A percentile compares a stretch with the other conserved stretches of the same genome.
phyloP scores from a whole-genome alignment of 2,329 filamentous ascomycete species.

The Trichoderma atroviride region DNA sequence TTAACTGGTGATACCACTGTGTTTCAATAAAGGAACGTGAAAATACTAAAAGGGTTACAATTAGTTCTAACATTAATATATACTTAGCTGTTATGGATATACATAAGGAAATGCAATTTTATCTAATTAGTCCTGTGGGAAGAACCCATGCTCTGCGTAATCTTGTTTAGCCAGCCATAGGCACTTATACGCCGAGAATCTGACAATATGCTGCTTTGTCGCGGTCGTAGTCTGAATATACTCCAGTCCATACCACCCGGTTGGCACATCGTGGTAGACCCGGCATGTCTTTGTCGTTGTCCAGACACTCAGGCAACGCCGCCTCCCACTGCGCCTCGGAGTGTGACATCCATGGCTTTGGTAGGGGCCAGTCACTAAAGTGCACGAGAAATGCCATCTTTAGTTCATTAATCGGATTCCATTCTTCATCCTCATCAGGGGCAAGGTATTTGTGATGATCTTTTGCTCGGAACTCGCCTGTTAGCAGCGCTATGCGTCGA shows the following conservation, averaged over 20 bases:
- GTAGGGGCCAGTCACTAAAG: conserved; percentile 72
- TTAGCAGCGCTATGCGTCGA: conserved; percentile 61
- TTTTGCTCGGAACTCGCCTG: conserved; percentile 60
- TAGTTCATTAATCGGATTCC: conserved; percentile 52
- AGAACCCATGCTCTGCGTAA: not conserved
- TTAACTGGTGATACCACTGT: not conserved
- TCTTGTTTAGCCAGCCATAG: not conserved
- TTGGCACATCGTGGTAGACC: not conserved
- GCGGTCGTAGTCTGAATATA: not conserved
- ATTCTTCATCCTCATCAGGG: conserved; percentile 48
- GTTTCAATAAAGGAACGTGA: not conserved
- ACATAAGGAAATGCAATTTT: not conserved
- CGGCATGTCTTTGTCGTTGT: not conserved
- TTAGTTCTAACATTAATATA: not conserved
- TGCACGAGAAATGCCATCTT: conserved; percentile 64
- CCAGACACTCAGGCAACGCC: conserved; percentile 28
- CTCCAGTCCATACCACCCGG: not conserved
- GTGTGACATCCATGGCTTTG: conserved; percentile 54
- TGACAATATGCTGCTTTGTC: not conserved
- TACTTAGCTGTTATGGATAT: not conserved
- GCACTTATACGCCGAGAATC: not conserved
- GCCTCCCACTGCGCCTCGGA: conserved; percentile 1
- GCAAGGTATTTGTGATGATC: conserved; percentile 49
- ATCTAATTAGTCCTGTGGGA: not conserved
- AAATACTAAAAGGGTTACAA: not conserved